A percentile compares a stretch with the other conserved stretches of the same genome.
Evolutionary conservation across 768 basidiomycete genomes (phyloP).

Genomic region (Lentinula guzmanii): DNA sequence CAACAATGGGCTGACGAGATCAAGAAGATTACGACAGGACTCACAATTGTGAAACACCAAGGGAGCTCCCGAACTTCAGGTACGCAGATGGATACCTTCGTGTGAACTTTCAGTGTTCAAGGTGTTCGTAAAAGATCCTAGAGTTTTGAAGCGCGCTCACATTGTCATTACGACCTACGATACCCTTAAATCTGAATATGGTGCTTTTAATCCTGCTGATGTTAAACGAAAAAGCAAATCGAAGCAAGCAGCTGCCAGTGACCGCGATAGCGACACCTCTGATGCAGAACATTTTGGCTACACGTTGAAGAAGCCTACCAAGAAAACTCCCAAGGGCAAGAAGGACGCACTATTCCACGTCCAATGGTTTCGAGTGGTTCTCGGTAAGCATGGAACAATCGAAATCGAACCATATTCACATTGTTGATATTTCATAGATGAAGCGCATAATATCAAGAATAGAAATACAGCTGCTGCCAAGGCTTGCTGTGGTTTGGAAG

Average conservation of each 20-base stretch:
- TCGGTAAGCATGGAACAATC: constrained; percentile 45
- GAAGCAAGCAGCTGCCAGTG: constrained; percentile 29
- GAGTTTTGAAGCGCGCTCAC: constrained; percentile 44
- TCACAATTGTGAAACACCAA: constrained; percentile 82
- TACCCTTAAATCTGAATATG: constrained; percentile 76
- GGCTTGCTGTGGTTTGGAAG: constrained; percentile 63
- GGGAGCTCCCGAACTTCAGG: not conserved
- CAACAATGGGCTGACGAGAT: constrained; percentile 91
- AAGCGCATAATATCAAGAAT: constrained; percentile 95
- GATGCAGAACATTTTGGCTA: constrained; percentile 42
- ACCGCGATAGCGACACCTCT: constrained; percentile 29
- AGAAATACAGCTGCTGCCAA: constrained; percentile 68
- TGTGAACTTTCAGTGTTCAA: not conserved
- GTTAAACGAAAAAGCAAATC: constrained; percentile 20
- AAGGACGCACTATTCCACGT: constrained; percentile 70
- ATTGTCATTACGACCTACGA: constrained; percentile 88
- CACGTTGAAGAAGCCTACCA: constrained; percentile 30
- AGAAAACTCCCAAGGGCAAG: constrained; percentile 24
- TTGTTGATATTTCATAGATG: constrained; percentile 42
- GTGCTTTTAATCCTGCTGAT: constrained; percentile 15
- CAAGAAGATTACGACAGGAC: constrained; percentile 55
- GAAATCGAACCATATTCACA: not conserved
- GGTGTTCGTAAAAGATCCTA: constrained; percentile 39
- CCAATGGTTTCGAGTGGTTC: constrained; percentile 80
- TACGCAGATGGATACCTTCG: constrained; percentile 21